Evolutionary conservation across 805 yeast species (phyloP), one percentile per base, ranked within the genome.

Genomic region (Candida quercuum): DNA sequence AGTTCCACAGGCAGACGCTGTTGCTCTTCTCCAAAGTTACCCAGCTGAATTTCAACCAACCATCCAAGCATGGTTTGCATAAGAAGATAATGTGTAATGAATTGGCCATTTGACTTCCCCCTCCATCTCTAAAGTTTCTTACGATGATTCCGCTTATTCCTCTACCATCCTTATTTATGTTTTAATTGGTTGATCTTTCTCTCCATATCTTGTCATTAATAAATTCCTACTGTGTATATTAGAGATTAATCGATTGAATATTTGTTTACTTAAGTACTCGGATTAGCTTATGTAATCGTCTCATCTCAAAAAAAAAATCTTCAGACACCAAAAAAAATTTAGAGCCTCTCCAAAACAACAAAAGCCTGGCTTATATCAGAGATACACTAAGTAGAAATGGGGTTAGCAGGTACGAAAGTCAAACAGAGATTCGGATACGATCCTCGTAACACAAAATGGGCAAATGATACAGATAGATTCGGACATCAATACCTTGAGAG

Each of bases 381-480:
- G 29, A 6, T 12, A 14, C n/a, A 14, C 11, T 26, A 11, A 14
- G 4, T 16, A 12, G 34, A 13, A 16, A 85, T 85, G 94, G 93
- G 94, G 36, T 72, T 85, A 53, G 91, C 91, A 31, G 97, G 86
- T 10, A 71, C 81, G 6, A 82, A 79, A 55, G 76, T 72, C 11
- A 87, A 85, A 54, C 95, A 85, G 52, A 73, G 93, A 53, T 82
- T 89, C 57, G 97, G 98, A 10, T 63, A 72, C 26, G 99, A 91
- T 63, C 99, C 99, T 14, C 69, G 98, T 54, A 91, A 91, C 54
- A 89, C 96, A 1, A 74, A 78, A 43, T 91, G 99, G 99, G 82
- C 96, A 19, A 87, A 87, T 54, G 86, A 86, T 51, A 78, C 81
- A 0, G 67, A 69, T 4, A 64, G 96, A 36, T 91, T 91, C 54